Percentiles rank a stretch among this genome's conserved stretches.
These are phyloP conservation scores for Colletotrichum agaves DNA, from an alignment of 2,329 filamentous ascomycete species.

Conservation along the genomic window DNA sequence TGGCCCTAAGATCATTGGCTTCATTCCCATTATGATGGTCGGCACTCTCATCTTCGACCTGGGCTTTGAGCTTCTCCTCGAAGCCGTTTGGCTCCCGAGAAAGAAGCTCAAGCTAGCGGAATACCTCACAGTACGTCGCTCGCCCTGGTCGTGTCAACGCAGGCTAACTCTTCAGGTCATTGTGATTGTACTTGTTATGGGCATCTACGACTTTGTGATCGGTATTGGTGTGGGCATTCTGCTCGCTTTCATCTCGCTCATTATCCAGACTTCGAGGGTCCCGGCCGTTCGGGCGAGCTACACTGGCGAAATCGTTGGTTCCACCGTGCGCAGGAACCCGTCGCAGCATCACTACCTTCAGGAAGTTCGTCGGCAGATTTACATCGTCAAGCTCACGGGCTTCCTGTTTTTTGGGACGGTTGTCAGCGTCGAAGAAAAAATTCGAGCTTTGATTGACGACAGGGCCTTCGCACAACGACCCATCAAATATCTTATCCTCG, in stretches of 20 bases:
- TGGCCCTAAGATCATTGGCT: constrained; percentile 89
- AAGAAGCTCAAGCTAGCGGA: constrained; percentile 89
- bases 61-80: constrained; percentile 89
- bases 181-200: constrained; percentile 94
- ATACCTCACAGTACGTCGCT: constrained; percentile 77
- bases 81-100: constrained; percentile 89
- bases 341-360: constrained; percentile 88
- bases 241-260: constrained; percentile 89
- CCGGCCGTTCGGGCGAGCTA: constrained; percentile 92
- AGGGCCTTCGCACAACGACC: constrained; percentile 80
- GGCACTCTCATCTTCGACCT: constrained; percentile 94
- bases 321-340: constrained; percentile 90
- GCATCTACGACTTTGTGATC: constrained; percentile 93
- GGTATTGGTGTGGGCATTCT: constrained; percentile 94
- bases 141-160: too few relatives aligned
- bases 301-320: constrained; percentile 87
- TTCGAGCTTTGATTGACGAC: constrained; percentile 84
- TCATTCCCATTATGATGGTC: constrained; percentile 96
- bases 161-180: constrained; percentile 66
- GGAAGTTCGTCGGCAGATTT: constrained; percentile 87
- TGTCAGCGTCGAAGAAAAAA: constrained; percentile 90
- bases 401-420: constrained; percentile 99
- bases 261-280: constrained; percentile 89
- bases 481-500: constrained; percentile 89
- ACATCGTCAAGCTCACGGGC: constrained; percentile 89